Base-by-base conservation (phyloP, 1,284 basidiomycete genomes). In the Moniliophthora roreri region DNA sequence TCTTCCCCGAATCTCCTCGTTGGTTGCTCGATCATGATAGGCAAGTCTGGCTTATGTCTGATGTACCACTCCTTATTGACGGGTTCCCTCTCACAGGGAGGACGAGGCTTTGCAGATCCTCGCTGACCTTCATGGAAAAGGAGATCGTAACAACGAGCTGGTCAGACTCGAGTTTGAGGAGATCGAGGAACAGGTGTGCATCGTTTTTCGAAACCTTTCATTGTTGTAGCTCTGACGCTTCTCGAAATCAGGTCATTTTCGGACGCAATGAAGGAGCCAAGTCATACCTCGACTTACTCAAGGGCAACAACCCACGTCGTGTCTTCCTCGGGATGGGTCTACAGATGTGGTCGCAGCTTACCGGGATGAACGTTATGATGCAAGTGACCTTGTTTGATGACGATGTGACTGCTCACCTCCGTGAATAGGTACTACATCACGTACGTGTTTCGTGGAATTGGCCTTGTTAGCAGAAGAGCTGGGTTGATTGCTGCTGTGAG, bases 121-220 rank as follows among this genome's bases (percentile, higher is more conserved):
- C 35, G 87, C 89, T 23, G 85, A 91, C 62, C 79, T 92, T 21
- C 91, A 93, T 63, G 91, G 89, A 46, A 71, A 76, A 36, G 91
- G 91, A 21, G 75, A 93, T 64, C 69, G 66, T 35, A 69, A 75
- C 26, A 74, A 85, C 60, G 79, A 83, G 38, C 77, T 93, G 16
- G 91, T 93, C 26, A 73, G 81, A 39, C 81, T 92, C 57, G 92
- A 93, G 66, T 91, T 76, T 62, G 80, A 84, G 58, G 89, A 93
- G 69, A 93, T 94, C 68, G 84, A 79, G 65, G 76, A 84, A 52
- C 87, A 92, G 65, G 28, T 32, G 28, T 6, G 28, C 11, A 32
- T 11, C 28, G n/a, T n/a, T n/a, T n/a, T n/a, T n/a, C n/a, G n/a
- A n/a, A n/a, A n/a, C n/a, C n/a, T n/a, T n/a, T n/a, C n/a, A n/a